Conservation (phyloP, 768 basidiomycete genomes). For the Calocybe indica region DNA sequence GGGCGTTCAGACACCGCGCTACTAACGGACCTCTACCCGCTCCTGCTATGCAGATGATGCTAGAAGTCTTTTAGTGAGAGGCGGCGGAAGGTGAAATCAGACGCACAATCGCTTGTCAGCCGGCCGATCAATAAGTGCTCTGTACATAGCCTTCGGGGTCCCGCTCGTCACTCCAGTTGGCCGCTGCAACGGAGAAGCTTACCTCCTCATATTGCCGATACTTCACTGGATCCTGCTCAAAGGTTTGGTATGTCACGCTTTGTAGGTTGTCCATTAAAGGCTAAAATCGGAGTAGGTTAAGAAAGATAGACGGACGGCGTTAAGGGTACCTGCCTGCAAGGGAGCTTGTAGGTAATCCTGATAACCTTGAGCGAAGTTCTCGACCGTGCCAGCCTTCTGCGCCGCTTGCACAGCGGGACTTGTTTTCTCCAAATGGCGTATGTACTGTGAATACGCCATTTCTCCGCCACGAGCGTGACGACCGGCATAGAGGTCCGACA, state of each 20-base stretch:
- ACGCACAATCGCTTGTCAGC: conserved; percentile 58
- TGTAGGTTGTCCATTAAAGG: conserved; percentile 97
- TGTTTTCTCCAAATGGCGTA: conserved; percentile 76
- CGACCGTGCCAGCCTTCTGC: conserved; percentile 67
- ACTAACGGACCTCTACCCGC: conserved; percentile 95
- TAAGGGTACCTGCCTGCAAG: conserved; percentile 55
- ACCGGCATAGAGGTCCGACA: conserved; percentile 60
- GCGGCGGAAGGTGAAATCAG: conserved; percentile 28
- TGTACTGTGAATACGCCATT: conserved; percentile 84
- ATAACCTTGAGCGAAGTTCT: conserved; percentile 88
- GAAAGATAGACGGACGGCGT: conserved; percentile 1
- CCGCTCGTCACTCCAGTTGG: conserved; percentile 4
- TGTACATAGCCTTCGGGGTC: conserved; percentile 61
- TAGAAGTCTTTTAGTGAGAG: conserved; percentile 20
- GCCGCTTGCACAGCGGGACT: conserved; percentile 62
- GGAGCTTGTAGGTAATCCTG: conserved; percentile 95
- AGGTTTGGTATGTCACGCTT: conserved; percentile 94
- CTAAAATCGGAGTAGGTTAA: conserved; percentile 29
- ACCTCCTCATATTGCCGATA: conserved; percentile 95
- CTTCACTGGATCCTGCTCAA: conserved; percentile 97
- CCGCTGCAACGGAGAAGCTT: conserved; percentile 8
- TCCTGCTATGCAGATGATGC: conserved; percentile 86
- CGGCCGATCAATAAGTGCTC: conserved; percentile 72
- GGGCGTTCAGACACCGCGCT: conserved; percentile 72
- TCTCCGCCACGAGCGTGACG: conserved; percentile 81